Evolutionary conservation across 1,284 basidiomycete genomes (phyloP), one percentile per base, ranked within the genome.

Genomic region (Ustilago loliicola): DNA sequence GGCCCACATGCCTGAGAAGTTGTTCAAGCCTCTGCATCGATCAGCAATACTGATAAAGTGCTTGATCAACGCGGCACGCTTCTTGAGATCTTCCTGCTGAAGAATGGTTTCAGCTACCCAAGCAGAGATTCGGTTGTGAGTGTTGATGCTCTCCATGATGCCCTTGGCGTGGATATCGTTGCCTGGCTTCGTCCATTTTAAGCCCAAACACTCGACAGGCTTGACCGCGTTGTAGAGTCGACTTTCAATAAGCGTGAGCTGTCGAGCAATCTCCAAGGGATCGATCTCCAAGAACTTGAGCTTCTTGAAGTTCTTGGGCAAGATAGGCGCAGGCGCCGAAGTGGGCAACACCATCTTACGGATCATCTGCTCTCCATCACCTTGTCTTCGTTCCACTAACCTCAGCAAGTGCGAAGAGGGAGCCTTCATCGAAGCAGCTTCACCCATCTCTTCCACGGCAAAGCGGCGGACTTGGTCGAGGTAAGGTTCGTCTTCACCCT

Each of bases 51-150:
- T 90, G 86, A 99, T 96, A 81, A 98, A 93, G 73, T 97, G 94
- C 86, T 96, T 98, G 68, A 99, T 90, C 55, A 93, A 87, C 25
- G 88, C 88, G 5, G 94, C 93, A 21, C 96, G 91, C 86, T 92
- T 93, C 85, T 93, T 92, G 10, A 93, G 91, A 84, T 98, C 96
- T 73, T 94, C 92, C 79, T 94, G 92, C 62, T 89, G 90, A 30
- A 99, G 89, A 32, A 99, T 92, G 9, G 91, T 91, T 80, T 97
- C 94, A 2, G 94, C 93, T 2, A 99, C 96, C 95, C 97, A 99
- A 73, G 94, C 92, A 2, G 95, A 98, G 77, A 85, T 72, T 10
- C 93, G 90, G 86, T 98, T 99, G 79, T 93, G 94, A 55, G 95
- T 92, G 74, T 94, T 94, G 83, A 97, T 98, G 77, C 96, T 93